Percentiles rank a stretch among this genome's conserved stretches.
These are phyloP conservation scores for Metschnikowia kofuensis DNA, from an alignment of 805 yeast genomes.

Conservation along the genomic window DNA sequence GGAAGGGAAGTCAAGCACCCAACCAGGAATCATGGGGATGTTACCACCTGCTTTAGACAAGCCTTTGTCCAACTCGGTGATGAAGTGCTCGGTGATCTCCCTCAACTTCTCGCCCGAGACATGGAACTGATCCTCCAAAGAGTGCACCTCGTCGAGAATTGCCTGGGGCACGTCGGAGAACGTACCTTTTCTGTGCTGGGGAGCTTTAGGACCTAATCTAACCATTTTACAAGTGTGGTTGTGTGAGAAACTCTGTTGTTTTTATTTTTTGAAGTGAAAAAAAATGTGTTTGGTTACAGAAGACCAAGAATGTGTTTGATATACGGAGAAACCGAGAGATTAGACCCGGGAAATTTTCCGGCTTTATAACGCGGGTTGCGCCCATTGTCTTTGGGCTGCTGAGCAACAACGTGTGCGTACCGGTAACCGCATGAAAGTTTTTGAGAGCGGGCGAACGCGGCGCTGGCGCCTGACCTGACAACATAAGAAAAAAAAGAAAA, in stretches of 20 bases:
- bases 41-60: constrained; percentile 71
- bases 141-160: constrained; percentile 54
- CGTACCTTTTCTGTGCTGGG: constrained; percentile 71
- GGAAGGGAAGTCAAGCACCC: constrained; percentile 93
- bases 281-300: too few relatives aligned
- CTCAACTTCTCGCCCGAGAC: constrained; percentile 60
- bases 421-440: constrained; percentile 7
- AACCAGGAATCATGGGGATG: constrained; percentile 95
- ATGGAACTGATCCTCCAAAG: constrained; percentile 59
- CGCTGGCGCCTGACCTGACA: not conserved
- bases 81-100: constrained; percentile 71
- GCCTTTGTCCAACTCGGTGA: constrained; percentile 78
- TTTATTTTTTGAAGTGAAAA: too few relatives aligned
- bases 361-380: constrained; percentile 9
- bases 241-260: not conserved
- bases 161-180: constrained; percentile 62
- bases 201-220: constrained; percentile 79
- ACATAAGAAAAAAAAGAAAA: not conserved
- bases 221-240: constrained; percentile 48
- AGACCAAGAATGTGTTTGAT: not conserved
- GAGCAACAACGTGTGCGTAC: constrained; percentile 9
- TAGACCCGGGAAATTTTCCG: constrained; percentile 4
- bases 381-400: not conserved
- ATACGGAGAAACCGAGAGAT: not conserved
- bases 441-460: not conserved